These are phyloP conservation scores for Hebeloma cylindrosporum DNA, from an alignment of 768 basidiomycete genomes.

Conservation along the genomic window DNA sequence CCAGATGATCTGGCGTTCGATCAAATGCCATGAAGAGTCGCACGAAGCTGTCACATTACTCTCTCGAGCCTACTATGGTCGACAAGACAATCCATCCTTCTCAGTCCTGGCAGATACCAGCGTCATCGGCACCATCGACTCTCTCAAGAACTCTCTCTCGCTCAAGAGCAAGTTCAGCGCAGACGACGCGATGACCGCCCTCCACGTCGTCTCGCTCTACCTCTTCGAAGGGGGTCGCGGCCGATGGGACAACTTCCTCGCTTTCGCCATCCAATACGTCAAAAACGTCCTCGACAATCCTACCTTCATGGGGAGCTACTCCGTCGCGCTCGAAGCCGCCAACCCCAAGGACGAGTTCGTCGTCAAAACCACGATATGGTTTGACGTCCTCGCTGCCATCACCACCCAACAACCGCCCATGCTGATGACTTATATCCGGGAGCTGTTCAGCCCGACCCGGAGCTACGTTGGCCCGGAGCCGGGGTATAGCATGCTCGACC, in stretches of 20 bases:
- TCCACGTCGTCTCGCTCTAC: conserved; percentile 73
- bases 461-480: conserved; percentile 40
- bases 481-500: conserved; percentile 70
- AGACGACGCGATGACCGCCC: conserved; percentile 77
- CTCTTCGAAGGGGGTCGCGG: conserved; percentile 79
- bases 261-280: conserved; percentile 59
- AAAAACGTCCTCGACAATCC: conserved; percentile 42
- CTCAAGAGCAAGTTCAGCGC: conserved; percentile 32
- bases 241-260: conserved; percentile 66
- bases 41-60: conserved; percentile 63
- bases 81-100: conserved; percentile 21
- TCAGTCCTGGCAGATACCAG: conserved; percentile 27
- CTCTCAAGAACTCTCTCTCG: conserved; percentile 23
- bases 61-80: conserved; percentile 52
- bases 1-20: conserved; percentile 49
- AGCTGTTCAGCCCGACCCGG: conserved; percentile 50
- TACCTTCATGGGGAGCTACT: conserved; percentile 37
- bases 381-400: conserved; percentile 78
- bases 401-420: conserved; percentile 62
- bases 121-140: conserved; percentile 23
- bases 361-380: conserved; percentile 84
- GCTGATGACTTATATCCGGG: conserved; percentile 55
- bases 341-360: conserved; percentile 63
- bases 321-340: conserved; percentile 44
- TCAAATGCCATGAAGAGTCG: conserved; percentile 46